Base-by-base conservation (phyloP, 2,329 filamentous ascomycete genomes). In the Penicillium brasilianum region DNA sequence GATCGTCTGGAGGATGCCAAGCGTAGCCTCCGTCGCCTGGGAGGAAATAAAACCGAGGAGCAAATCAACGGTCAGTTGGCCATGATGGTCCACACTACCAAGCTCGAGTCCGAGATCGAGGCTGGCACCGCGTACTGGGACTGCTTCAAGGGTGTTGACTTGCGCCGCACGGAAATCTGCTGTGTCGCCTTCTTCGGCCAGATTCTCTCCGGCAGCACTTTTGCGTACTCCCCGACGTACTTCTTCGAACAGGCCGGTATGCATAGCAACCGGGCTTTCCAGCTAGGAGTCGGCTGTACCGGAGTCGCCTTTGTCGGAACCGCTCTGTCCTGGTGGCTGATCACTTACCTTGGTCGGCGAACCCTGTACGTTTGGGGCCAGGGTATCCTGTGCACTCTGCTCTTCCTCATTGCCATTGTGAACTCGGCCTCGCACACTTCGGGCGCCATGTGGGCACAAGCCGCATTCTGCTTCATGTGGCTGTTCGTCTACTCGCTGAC, bases 301-400 rank as follows among this genome's bases (percentile, higher is more conserved):
- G 85, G 81, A 54, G 86, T 90, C 68, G 82, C 81, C 9, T 79
- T 84, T 52, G 72, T 83, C 5, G 84, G 83, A 2, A 85, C 83
- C 0, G 73, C 79, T 1, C 75, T 80, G 0, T 84, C 83, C 4
- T 86, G 83, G 83, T 74, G 74, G 63, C 58, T 78, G 44, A 74
- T 80, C 59, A 66, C 66, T 8, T 68, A 71, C 30, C 69, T 77
- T 22, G 79, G 79, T 3, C 76, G 79, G 3, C 76, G 79, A 7
- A 77, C 72, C 2, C 67, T 81, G 0, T 81, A 80, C 52, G 59
- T 81, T 22, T 68, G 57, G 20, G 73, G 72, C 4, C 68, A 75
- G 57, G 68, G 68, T 28, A 69, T 66, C 18, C 69, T 77, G 30
- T 67, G 66, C 18, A 58, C 62, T 1, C 63, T 70, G 1, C 65